Conservation (phyloP, 129 eudicot genomes). For the Heracleum sosnowskyi region DNA sequence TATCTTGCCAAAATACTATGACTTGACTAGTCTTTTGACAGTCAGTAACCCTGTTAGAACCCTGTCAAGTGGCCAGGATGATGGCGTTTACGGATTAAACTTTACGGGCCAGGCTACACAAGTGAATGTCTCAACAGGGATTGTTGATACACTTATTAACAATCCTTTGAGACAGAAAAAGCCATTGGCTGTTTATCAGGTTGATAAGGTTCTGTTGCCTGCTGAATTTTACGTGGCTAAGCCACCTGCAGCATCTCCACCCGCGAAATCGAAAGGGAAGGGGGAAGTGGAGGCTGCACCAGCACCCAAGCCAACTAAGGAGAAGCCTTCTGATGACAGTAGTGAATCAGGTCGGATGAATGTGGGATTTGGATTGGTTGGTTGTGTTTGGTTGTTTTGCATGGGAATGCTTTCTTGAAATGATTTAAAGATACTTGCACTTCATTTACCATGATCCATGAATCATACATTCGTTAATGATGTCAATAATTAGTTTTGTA, state of each 20-base stretch:
- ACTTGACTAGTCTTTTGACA: constrained; percentile 23
- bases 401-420: constrained; percentile 21
- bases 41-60: constrained; percentile 83
- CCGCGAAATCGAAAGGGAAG: not conserved
- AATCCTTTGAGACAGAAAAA: constrained; percentile 43
- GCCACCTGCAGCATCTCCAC: constrained; percentile 35
- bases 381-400: constrained; percentile 27
- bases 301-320: not conserved
- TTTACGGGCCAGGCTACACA: constrained; percentile 47
- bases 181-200: constrained; percentile 65
- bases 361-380: constrained; percentile 28
- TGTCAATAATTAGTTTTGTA: not conserved
- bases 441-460: no score
- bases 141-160: constrained; percentile 27
- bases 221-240: constrained; percentile 31
- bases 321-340: not conserved
- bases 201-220: constrained; percentile 63
- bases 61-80: constrained; percentile 42
- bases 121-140: constrained; percentile 57
- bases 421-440: not conserved
- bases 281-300: not conserved
- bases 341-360: constrained; percentile 21
- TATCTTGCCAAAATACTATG: constrained; percentile 56
- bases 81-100: constrained; percentile 41
- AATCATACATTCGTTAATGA: not conserved